phyloP scores from a whole-genome alignment of 2,329 filamentous ascomycete genomes.

The Monosporascus sp. region DNA sequence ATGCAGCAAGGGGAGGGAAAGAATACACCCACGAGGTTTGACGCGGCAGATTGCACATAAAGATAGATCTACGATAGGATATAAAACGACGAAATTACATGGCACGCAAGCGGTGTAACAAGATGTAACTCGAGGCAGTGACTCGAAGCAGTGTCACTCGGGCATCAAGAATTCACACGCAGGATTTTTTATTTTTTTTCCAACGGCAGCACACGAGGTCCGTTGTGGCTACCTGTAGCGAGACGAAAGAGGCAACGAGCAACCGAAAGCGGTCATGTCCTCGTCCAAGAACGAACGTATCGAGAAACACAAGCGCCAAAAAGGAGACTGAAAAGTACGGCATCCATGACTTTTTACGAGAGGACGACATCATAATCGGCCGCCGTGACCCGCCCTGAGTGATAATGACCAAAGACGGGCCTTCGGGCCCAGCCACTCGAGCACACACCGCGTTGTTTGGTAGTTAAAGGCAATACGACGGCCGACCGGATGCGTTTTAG shows the following conservation, averaged over 20 bases:
- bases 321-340: constrained; percentile 8
- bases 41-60: neutral
- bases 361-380: constrained; percentile 10
- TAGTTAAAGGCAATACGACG: neutral
- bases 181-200: neutral
- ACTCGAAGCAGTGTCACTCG: neutral
- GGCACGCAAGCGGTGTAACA: neutral
- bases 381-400: constrained; percentile 10
- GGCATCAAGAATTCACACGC: neutral
- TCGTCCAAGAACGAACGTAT: constrained; percentile 13
- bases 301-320: constrained; percentile 9
- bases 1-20: neutral
- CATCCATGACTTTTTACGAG: constrained; percentile 11
- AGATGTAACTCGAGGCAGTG: neutral
- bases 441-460: neutral
- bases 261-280: constrained; percentile 10
- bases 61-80: neutral
- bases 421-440: neutral
- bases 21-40: neutral
- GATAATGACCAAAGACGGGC: neutral
- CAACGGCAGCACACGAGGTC: neutral
- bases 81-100: neutral
- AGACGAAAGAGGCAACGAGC: constrained; percentile 13
- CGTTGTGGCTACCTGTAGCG: constrained; percentile 11
- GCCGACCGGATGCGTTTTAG: neutral